phyloP scores from a whole-genome alignment of 164 flowering plant genomes.

The Liquidambar formosana region DNA sequence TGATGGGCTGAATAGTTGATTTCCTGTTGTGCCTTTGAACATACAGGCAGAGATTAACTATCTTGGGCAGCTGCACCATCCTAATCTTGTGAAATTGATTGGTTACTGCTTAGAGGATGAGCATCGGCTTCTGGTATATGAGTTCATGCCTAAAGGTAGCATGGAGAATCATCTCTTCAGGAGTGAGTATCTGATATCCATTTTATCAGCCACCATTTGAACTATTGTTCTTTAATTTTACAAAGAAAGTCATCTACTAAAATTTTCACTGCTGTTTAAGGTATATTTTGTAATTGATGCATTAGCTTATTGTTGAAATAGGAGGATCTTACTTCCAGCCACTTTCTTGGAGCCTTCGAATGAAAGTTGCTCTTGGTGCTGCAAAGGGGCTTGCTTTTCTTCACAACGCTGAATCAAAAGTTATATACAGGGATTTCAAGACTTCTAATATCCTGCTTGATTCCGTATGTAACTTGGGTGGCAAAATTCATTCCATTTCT shows the following conservation, averaged over 20 bases:
- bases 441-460: slow-evolving; percentile 66
- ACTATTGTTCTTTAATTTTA: background rate
- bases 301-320: slow-evolving; percentile 22
- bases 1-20: background rate
- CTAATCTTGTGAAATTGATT: slow-evolving; percentile 63
- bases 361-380: slow-evolving; percentile 65
- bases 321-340: slow-evolving; percentile 59
- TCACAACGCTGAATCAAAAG: slow-evolving; percentile 50
- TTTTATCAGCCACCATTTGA: too few species aligned
- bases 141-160: slow-evolving; percentile 70
- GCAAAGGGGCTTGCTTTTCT: slow-evolving; percentile 75
- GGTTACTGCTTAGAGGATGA: slow-evolving; percentile 73
- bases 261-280: too few species aligned
- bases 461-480: slow-evolving; percentile 33
- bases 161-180: slow-evolving; percentile 73
- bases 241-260: background rate
- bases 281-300: background rate
- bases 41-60: slow-evolving; percentile 65
- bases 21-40: slow-evolving; percentile 9
- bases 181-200: slow-evolving; percentile 36
- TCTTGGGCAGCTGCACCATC: slow-evolving; percentile 62
- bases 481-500: background rate
- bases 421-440: slow-evolving; percentile 65
- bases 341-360: slow-evolving; percentile 52
- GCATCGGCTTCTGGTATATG: slow-evolving; percentile 63